A percentile compares a stretch with the other conserved stretches of the same genome.
These are phyloP conservation scores for Arthrobotrys sphaeroides DNA, from an alignment of 2,329 filamentous ascomycete genomes.

Conservation along the genomic window DNA sequence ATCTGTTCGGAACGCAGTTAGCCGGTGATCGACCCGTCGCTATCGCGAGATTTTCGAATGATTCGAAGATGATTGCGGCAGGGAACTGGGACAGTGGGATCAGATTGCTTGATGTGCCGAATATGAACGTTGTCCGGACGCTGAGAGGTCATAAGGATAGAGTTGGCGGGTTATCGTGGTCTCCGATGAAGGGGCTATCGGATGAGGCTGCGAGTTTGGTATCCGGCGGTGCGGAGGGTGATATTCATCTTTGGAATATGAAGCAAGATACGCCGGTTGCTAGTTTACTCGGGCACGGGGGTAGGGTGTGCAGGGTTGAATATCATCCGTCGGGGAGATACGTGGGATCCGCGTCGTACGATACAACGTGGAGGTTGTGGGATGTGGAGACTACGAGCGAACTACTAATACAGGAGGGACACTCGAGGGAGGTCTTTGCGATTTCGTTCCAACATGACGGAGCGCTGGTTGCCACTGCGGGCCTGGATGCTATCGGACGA, in stretches of 20 bases:
- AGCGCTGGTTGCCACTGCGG: conserved; percentile 88
- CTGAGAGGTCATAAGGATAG: conserved; percentile 87
- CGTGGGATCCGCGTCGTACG: conserved; percentile 90
- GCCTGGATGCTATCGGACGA: conserved; percentile 90
- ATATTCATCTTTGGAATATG: conserved; percentile 89
- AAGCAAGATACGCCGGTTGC: conserved; percentile 84
- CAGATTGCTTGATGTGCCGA: conserved; percentile 84
- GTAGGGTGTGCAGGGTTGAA: conserved; percentile 88
- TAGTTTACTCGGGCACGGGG: conserved; percentile 82
- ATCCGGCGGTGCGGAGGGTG: conserved; percentile 86
- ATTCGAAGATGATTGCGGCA: conserved; percentile 81
- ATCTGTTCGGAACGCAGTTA: conserved; percentile 92
- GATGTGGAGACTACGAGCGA: conserved; percentile 87
- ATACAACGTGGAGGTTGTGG: conserved; percentile 97
- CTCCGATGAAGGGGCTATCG: conserved; percentile 79
- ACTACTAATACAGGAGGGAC: conserved; percentile 88
- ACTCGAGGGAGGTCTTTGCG: conserved; percentile 90
- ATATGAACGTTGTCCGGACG: conserved; percentile 77
- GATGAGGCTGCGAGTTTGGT: conserved; percentile 81
- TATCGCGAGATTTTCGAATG: conserved; percentile 89
- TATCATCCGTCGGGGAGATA: conserved; percentile 93
- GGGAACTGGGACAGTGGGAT: conserved; percentile 94
- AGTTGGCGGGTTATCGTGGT: conserved; percentile 90
- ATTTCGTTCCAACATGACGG: conserved; percentile 91
- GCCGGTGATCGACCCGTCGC: conserved; percentile 90